Percentiles rank a stretch among this genome's conserved stretches.
Evolutionary conservation across 2,329 filamentous ascomycete species (phyloP).

Genomic region (Penicillium janthinellum): DNA sequence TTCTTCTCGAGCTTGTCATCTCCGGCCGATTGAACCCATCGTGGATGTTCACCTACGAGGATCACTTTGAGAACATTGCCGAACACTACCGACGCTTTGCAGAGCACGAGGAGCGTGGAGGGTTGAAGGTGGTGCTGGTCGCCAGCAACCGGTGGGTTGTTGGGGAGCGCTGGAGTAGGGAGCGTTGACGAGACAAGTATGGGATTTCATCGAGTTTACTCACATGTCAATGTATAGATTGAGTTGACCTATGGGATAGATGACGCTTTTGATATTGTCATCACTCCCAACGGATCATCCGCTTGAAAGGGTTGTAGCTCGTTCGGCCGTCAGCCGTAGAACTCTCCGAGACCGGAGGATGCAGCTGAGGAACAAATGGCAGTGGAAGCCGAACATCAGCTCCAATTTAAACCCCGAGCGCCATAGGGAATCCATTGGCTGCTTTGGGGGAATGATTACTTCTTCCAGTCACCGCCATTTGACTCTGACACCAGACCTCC

Average conservation of each 20-base stretch:
- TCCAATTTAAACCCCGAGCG: too few relatives aligned
- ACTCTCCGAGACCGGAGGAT: background rate
- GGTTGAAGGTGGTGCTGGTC: constrained; percentile 32
- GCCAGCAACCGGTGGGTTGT: constrained; percentile 4
- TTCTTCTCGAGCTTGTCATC: constrained; percentile 30
- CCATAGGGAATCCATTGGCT: background rate
- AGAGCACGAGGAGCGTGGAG: constrained; percentile 32
- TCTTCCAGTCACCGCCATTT: background rate
- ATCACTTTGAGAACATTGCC: constrained; percentile 35
- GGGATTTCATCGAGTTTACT: too few relatives aligned
- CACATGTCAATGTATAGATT: too few relatives aligned
- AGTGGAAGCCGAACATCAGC: too few relatives aligned
- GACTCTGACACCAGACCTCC: background rate
- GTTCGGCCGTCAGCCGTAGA: background rate
- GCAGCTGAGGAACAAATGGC: background rate
- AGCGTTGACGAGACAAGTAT: background rate
- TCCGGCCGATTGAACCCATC: constrained; percentile 32
- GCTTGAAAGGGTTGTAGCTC: background rate
- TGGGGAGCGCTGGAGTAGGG: background rate
- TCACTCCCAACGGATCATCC: too few relatives aligned
- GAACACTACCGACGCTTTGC: constrained; percentile 27
- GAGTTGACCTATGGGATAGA: too few relatives aligned
- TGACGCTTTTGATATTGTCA: too few relatives aligned
- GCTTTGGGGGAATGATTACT: background rate
- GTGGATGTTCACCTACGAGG: constrained; percentile 35